These are phyloP conservation scores for Schizochytrium sp. DNA, from an alignment of 108 stramenopile genomes.

Conservation along the genomic window DNA sequence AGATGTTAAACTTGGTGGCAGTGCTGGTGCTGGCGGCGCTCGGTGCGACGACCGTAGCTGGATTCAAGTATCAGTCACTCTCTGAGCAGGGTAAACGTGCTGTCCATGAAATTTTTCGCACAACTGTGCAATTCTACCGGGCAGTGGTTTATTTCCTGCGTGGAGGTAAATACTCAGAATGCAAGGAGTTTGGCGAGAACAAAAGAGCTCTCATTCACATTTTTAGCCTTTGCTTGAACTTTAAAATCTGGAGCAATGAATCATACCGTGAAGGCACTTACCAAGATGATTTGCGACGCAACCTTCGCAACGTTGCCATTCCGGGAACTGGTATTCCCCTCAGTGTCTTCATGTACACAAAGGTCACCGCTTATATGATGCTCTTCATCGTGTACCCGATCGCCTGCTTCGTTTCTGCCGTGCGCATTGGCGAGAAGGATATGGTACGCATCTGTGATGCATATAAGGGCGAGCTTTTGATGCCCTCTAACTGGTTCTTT, in stretches of 20 bases:
- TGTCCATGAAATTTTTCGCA: background rate
- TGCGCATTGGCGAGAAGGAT: slow-evolving; percentile 63
- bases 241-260: slow-evolving; percentile 90
- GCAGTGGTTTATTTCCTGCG: background rate
- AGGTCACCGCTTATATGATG: slow-evolving; percentile 59
- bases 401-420: slow-evolving; percentile 77
- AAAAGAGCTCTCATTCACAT: slow-evolving; percentile 78
- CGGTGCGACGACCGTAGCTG: background rate
- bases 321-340: slow-evolving; percentile 93
- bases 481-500: slow-evolving; percentile 94
- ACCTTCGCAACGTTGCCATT: slow-evolving; percentile 95
- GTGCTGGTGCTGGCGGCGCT: background rate
- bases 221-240: slow-evolving; percentile 86
- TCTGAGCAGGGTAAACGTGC: background rate
- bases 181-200: background rate
- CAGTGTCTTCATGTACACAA: slow-evolving; percentile 76
- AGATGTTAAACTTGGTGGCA: too few species aligned
- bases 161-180: slow-evolving; percentile 29
- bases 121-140: slow-evolving; percentile 37
- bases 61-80: background rate
- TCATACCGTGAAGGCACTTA: slow-evolving; percentile 93
- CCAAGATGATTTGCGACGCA: slow-evolving; percentile 87
- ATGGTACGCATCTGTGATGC: slow-evolving; percentile 76
- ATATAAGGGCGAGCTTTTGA: slow-evolving; percentile 86
- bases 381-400: slow-evolving; percentile 67